These are phyloP conservation scores for Leccinum subrobustum DNA, from an alignment of 1,284 basidiomycete genomes.

Conservation along the genomic window DNA sequence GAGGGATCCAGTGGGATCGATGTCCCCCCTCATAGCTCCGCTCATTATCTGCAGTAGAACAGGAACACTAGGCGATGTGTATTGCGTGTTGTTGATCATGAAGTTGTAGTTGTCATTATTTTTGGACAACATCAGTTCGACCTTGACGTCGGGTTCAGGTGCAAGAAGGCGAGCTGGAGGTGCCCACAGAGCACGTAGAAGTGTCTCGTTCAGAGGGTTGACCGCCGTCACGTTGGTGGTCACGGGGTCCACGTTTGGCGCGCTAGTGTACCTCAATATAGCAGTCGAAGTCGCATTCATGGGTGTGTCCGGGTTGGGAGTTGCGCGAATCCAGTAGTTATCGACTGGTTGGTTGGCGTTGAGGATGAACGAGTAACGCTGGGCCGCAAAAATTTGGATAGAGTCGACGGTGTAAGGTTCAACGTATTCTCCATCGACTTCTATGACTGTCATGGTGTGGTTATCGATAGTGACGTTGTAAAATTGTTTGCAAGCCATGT, in stretches of 20 bases:
- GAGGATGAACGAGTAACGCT: slow-evolving; percentile 39
- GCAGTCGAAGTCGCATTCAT: slow-evolving; percentile 24
- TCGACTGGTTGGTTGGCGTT: slow-evolving; percentile 30
- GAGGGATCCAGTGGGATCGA: slow-evolving; percentile 41
- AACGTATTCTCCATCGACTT: slow-evolving; percentile 39
- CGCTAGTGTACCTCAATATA: slow-evolving; percentile 39
- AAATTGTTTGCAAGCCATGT: slow-evolving; percentile 38
- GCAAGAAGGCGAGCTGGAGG: slow-evolving; percentile 19
- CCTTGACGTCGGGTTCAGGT: slow-evolving; percentile 22
- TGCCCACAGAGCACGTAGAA: slow-evolving; percentile 29
- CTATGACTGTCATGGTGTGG: slow-evolving; percentile 37
- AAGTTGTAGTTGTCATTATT: slow-evolving; percentile 13
- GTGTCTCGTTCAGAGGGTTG: slow-evolving; percentile 28
- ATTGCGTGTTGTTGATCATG: slow-evolving; percentile 33
- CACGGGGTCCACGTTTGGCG: slow-evolving; percentile 33
- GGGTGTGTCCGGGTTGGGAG: slow-evolving; percentile 4
- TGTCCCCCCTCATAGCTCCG: slow-evolving; percentile 32
- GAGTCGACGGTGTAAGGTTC: slow-evolving; percentile 33
- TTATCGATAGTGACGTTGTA: slow-evolving; percentile 40
- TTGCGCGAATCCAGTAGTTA: slow-evolving; percentile 31
- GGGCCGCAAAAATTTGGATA: slow-evolving; percentile 31
- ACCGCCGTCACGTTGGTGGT: slow-evolving; percentile 4
- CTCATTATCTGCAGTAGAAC: slow-evolving; percentile 49
- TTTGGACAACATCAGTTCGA: slow-evolving; percentile 26
- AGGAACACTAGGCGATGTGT: slow-evolving; percentile 38